Evolutionary conservation across 2,329 filamentous ascomycete species (phyloP).

Genomic region (Dactylellina cionopaga): DNA sequence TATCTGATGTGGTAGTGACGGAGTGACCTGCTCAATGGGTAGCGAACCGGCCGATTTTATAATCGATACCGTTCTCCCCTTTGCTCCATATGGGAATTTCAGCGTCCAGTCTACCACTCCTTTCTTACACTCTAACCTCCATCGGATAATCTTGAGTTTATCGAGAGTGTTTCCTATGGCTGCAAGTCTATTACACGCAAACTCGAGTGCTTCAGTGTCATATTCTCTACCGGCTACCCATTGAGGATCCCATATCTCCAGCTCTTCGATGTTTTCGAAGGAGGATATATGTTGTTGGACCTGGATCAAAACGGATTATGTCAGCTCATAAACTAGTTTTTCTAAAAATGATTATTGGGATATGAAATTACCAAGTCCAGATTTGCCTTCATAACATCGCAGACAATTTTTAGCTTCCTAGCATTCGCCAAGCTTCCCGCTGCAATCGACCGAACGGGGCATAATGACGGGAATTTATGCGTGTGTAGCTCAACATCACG

Average conservation of each 20-base stretch:
- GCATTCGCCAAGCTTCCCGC: not conserved
- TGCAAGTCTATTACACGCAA: not conserved
- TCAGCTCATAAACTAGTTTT: not conserved
- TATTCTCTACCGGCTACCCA: conserved; percentile 10
- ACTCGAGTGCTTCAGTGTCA: not conserved
- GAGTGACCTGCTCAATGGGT: not conserved
- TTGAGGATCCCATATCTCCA: conserved; percentile 36
- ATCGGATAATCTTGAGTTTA: conserved; percentile 6
- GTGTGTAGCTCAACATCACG: conserved; percentile 11
- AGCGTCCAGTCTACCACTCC: not conserved
- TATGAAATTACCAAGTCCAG: not conserved
- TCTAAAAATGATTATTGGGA: not conserved
- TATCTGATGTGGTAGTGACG: conserved; percentile 1
- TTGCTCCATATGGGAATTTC: not conserved
- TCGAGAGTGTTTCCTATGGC: not conserved
- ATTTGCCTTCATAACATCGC: conserved; percentile 18
- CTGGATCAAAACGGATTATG: not conserved
- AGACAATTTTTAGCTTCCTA: conserved; percentile 17
- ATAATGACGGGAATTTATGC: conserved; percentile 11
- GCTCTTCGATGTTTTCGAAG: conserved; percentile 7
- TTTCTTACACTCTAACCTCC: conserved; percentile 21
- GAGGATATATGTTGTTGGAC: conserved; percentile 4
- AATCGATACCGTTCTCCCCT: not conserved
- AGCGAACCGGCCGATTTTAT: not conserved
- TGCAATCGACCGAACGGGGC: not conserved